Evolutionary conservation across 2,329 filamentous ascomycete species (phyloP).

Genomic region (Hypoxylon sp.): DNA sequence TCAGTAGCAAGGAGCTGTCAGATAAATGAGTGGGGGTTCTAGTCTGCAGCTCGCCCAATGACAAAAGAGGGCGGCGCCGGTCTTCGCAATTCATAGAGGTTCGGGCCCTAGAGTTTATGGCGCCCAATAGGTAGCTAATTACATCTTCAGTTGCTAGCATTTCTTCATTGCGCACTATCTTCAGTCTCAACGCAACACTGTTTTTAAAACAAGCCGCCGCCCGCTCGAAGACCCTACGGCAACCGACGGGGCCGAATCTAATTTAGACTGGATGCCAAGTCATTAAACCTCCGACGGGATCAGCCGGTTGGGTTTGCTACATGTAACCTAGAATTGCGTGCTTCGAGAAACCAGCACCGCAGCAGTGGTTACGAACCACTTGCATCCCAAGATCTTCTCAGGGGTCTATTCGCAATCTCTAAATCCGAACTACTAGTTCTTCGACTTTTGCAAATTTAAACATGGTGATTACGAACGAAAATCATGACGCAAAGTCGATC

Average conservation of each 20-base stretch:
- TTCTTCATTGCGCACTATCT: not conserved
- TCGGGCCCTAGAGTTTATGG: constrained; percentile 6
- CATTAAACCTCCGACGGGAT: constrained; percentile 23
- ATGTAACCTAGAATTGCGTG: not conserved
- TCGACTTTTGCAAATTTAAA: not conserved
- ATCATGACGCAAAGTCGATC: not conserved
- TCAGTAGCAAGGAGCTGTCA: constrained; percentile 10
- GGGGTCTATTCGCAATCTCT: not conserved
- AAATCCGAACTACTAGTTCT: not conserved
- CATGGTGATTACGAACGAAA: constrained; percentile 12
- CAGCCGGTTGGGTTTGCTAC: constrained; percentile 1
- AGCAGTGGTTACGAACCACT: not conserved
- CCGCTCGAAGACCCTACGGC: constrained; percentile 47
- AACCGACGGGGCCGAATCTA: constrained; percentile 45
- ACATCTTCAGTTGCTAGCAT: not conserved
- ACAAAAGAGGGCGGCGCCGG: constrained; percentile 5
- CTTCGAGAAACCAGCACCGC: not conserved
- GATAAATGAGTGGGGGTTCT: constrained; percentile 33
- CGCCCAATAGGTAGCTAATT: constrained; percentile 12
- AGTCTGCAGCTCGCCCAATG: constrained; percentile 25
- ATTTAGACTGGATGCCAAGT: constrained; percentile 8
- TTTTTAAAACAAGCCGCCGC: not conserved
- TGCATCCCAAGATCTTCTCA: not conserved
- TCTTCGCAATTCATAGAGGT: constrained; percentile 14
- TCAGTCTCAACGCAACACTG: not conserved